These are phyloP conservation scores for Lathyrus tuberosus DNA, from an alignment of 306 rosid species.

Conservation along the genomic window DNA sequence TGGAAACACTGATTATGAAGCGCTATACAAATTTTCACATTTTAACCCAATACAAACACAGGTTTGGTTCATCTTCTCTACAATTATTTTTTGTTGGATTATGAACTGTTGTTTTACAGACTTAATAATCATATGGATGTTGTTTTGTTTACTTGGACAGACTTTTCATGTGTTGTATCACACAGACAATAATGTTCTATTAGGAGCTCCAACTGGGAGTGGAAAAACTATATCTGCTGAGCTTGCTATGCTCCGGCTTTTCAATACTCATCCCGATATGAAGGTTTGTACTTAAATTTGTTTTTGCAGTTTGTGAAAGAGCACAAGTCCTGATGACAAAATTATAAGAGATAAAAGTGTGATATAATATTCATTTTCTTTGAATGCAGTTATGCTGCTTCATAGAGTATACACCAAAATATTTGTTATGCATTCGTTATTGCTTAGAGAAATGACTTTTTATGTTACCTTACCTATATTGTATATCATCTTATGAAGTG, in stretches of 20 bases:
- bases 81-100: slow-evolving; percentile 28
- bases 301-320: slow-evolving; percentile 22
- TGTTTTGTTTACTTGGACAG: slow-evolving; percentile 53
- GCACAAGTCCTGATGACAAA: neutral
- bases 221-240: slow-evolving; percentile 99
- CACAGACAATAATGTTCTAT: slow-evolving; percentile 83
- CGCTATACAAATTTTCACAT: slow-evolving; percentile 82
- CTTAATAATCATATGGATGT: slow-evolving; percentile 18
- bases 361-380: slow-evolving; percentile 13
- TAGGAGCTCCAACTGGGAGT: slow-evolving; percentile 99
- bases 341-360: neutral
- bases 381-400: slow-evolving; percentile 30
- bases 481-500: slow-evolving; percentile 32
- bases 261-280: slow-evolving; percentile 93
- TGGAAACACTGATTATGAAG: slow-evolving; percentile 71
- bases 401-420: neutral
- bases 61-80: slow-evolving; percentile 54
- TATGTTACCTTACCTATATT: slow-evolving; percentile 17
- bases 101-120: slow-evolving; percentile 23
- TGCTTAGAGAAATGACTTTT: slow-evolving; percentile 11
- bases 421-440: neutral
- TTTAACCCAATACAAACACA: slow-evolving; percentile 98
- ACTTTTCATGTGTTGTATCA: slow-evolving; percentile 89
- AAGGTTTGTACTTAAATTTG: slow-evolving; percentile 60
- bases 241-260: slow-evolving; percentile 95